phyloP scores from a whole-genome alignment of 371 early-diverging fungal genomes.

The Mucor plumbeus region DNA sequence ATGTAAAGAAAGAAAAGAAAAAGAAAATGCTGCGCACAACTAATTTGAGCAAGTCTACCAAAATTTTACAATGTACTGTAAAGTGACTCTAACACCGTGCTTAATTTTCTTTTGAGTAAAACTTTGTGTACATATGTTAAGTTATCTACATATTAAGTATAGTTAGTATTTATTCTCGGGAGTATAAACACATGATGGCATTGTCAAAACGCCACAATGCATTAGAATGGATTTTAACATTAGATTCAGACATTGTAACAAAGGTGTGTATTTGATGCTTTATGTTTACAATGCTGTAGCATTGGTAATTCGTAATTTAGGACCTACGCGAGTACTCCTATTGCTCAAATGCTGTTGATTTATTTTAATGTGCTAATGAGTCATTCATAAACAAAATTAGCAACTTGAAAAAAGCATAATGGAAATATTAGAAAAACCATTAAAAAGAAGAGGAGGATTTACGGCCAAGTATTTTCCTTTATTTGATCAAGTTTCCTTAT shows the following conservation, averaged over 20 bases:
- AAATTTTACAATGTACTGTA: background rate
- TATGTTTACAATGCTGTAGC: too few species aligned
- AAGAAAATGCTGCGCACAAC: background rate
- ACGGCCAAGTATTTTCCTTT: background rate
- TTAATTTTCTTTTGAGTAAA: background rate
- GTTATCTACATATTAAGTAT: too few species aligned
- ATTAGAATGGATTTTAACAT: too few species aligned
- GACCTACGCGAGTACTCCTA: background rate
- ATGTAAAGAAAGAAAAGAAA: background rate
- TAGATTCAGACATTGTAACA: too few species aligned
- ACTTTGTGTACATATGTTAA: too few species aligned
- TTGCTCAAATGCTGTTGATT: background rate
- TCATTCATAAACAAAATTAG: background rate
- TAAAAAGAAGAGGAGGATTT: background rate
- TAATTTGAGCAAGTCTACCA: background rate
- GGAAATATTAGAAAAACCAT: background rate
- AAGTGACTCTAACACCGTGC: background rate
- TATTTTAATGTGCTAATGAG: background rate
- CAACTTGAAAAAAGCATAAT: background rate
- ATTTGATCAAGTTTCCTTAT: constrained; percentile 15
- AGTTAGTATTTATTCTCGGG: too few species aligned
- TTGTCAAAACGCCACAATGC: too few species aligned
- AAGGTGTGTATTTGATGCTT: too few species aligned
- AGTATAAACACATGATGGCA: too few species aligned
- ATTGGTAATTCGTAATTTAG: too few species aligned